Percentiles rank a stretch among this genome's conserved stretches.
Conservation (phyloP, 1,284 basidiomycete species). For the Sporisorium graminicola region DNA sequence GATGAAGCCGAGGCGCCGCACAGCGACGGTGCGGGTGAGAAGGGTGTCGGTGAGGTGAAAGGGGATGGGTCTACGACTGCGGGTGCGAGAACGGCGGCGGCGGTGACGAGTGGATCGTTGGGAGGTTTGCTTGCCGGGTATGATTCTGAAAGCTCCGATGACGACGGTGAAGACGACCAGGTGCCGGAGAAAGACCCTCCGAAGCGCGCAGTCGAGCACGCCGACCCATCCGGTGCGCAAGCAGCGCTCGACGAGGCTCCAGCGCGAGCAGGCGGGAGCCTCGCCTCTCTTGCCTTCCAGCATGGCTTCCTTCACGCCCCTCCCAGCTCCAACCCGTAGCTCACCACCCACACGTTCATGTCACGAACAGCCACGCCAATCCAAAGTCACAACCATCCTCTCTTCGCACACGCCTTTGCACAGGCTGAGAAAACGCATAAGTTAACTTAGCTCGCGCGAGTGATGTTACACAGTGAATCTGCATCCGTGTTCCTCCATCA, state of each 20-base stretch:
- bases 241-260: neutral
- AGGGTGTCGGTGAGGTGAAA: neutral
- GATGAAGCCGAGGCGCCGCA: neutral
- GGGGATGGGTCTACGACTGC: too few relatives aligned
- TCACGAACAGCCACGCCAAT: neutral
- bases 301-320: neutral
- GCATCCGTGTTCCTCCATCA: too few relatives aligned
- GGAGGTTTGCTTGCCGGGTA: constrained; percentile 17
- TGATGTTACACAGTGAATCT: too few relatives aligned
- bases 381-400: too few relatives aligned
- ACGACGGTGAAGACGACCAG: neutral
- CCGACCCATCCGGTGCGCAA: neutral
- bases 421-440: too few relatives aligned
- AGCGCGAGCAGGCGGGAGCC: neutral
- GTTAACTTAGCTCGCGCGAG: too few relatives aligned
- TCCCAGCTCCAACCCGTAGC: neutral
- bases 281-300: constrained; percentile 2
- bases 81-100: neutral
- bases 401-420: too few relatives aligned
- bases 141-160: constrained; percentile 21
- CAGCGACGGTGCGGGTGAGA: neutral
- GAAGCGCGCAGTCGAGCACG: neutral
- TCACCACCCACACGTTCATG: neutral
- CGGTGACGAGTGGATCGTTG: neutral
- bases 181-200: neutral